Evolutionary conservation across 441 rosid genomes (phyloP), one percentile per base, ranked within the genome.

Genomic region (Gossypium aridum): DNA sequence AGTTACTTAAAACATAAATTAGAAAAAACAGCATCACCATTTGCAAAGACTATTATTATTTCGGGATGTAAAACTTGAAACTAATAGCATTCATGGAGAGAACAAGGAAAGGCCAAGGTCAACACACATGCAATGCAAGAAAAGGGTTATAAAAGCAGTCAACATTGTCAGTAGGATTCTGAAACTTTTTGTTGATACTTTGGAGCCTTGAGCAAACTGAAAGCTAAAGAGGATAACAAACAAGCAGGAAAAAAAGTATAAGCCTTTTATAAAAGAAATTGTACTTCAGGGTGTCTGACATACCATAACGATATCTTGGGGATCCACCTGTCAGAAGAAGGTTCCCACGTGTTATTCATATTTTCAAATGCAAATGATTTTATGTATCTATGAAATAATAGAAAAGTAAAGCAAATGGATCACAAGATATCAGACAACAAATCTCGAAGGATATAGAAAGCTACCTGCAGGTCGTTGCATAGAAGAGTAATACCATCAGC

Each of bases 281-380:
- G 28, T 17, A 10, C 12, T 71, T 56, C 17, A 3, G 49, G 49
- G 7, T 10, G 31, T 34, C 53, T 20, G 13, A 83, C 97, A 83
- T 88, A 95, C 98, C 93, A 86, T 95, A 74, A 95, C 99, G 53
- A 95, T 92, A 85, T 95, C 99, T 87, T 95, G 99, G 70, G 98
- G 99, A 87, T 95, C 99, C 80, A 92, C 99, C 98, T 95, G 90
- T 39, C 57, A 76, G 76, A 71, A 81, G 57, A 45, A 67, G 45
- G 57, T 26, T 31, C 51, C 25, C 7, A 2, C 1, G 3, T 20
- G 70, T 65, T 49, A 65, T 43, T 12, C 28, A 43, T 4, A 39
- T 43, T 37, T 64, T 4, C 2, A 31, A 64, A 3, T 2, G 14
- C 7, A 62, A 7, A 62, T 2, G 57, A 5, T 19, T 65, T 19